These are phyloP conservation scores for Penicillium griseofulvum DNA, from an alignment of 2,329 filamentous ascomycete genomes.

Conservation along the genomic window DNA sequence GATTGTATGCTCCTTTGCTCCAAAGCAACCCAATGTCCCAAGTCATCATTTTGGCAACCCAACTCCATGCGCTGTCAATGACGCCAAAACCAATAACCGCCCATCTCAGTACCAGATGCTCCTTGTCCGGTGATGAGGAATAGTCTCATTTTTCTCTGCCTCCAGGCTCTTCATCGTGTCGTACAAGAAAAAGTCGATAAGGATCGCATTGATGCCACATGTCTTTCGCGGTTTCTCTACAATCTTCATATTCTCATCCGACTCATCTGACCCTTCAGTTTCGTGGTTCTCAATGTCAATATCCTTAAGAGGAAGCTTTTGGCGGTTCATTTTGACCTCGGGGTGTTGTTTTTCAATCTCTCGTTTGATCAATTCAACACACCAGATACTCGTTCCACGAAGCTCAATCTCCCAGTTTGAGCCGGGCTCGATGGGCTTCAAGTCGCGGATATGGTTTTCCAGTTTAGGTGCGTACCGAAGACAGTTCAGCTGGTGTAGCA, in stretches of 20 bases:
- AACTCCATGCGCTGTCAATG: constrained; percentile 1
- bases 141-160: constrained; percentile 51
- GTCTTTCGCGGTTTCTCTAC: constrained; percentile 20
- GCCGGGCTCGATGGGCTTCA: constrained; percentile 66
- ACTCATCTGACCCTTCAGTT: constrained; percentile 10
- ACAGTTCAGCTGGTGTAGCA: constrained; percentile 78
- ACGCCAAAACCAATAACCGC: neutral
- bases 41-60: neutral
- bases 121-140: constrained; percentile 84
- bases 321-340: constrained; percentile 49
- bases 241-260: constrained; percentile 12
- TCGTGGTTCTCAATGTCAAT: neutral
- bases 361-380: constrained; percentile 79
- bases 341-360: constrained; percentile 76
- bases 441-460: constrained; percentile 65
- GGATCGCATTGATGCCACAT: constrained; percentile 70
- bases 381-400: constrained; percentile 93
- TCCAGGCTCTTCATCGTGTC: constrained; percentile 90
- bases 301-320: neutral
- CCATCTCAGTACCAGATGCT: constrained; percentile 82
- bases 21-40: neutral
- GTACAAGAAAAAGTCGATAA: constrained; percentile 97
- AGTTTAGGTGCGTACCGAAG: constrained; percentile 80
- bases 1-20: neutral
- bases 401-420: constrained; percentile 82